Conservation (phyloP, 2,329 filamentous ascomycete species). For the Paecilomyces fulvus region DNA sequence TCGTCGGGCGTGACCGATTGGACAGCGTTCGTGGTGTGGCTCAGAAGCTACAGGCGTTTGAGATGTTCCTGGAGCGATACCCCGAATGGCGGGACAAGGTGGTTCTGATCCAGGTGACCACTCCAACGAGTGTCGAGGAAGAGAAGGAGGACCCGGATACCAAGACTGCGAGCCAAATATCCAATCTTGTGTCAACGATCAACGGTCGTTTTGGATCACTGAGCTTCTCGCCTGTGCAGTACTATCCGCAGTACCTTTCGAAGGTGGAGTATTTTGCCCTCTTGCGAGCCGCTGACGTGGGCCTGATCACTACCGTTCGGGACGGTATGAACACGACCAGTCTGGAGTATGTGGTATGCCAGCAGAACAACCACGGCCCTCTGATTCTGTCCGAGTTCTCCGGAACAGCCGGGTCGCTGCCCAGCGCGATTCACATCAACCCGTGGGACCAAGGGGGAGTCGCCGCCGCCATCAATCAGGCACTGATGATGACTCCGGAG, state of each 20-base stretch:
- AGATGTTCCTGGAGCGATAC: conserved; percentile 81
- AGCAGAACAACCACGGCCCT: conserved; percentile 76
- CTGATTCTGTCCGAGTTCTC: conserved; percentile 95
- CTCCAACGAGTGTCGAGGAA: conserved; percentile 70
- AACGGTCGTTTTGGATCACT: conserved; percentile 85
- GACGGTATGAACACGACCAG: conserved; percentile 98
- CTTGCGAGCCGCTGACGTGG: conserved; percentile 82
- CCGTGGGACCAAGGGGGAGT: conserved; percentile 86
- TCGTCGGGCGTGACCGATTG: conserved; percentile 87
- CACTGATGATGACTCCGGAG: conserved; percentile 64
- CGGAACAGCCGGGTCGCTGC: conserved; percentile 78
- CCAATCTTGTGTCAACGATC: conserved; percentile 82
- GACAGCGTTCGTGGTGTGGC: conserved; percentile 87
- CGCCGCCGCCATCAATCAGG: conserved; percentile 71
- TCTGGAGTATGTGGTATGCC: conserved; percentile 87
- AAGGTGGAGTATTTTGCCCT: conserved; percentile 91
- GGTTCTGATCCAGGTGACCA: conserved; percentile 90
- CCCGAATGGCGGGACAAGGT: conserved; percentile 89
- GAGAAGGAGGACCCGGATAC: conserved; percentile 67
- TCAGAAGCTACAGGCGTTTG: conserved; percentile 93
- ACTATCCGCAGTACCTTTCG: conserved; percentile 87
- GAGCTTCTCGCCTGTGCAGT: conserved; percentile 82
- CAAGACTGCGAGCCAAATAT: conserved; percentile 80
- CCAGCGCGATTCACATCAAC: conserved; percentile 89
- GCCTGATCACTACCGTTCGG: conserved; percentile 87